These are phyloP conservation scores for Gaeumannomyces tritici DNA, from an alignment of 2,329 filamentous ascomycete genomes.

Conservation along the genomic window DNA sequence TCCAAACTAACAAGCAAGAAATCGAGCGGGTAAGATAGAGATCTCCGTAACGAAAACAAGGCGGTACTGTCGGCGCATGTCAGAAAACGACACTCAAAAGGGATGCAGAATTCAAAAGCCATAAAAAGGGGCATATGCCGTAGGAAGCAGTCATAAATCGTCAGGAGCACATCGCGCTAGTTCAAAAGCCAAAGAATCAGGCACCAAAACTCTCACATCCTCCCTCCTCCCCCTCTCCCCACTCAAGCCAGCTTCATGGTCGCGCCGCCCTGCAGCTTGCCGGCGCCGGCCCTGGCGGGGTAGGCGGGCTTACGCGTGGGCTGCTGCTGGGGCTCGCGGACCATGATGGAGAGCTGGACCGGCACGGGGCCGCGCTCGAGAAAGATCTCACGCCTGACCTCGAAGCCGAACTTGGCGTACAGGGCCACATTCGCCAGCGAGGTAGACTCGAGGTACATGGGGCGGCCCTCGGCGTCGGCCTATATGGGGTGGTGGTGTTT, in stretches of 20 bases:
- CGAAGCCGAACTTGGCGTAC: slow-evolving; percentile 69
- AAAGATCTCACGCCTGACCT: slow-evolving; percentile 51
- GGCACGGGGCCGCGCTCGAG: slow-evolving; percentile 48
- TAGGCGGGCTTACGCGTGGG: not conserved
- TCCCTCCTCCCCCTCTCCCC: not conserved
- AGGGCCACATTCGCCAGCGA: slow-evolving; percentile 58
- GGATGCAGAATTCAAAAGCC: too few species aligned
- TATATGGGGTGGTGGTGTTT: slow-evolving; percentile 16
- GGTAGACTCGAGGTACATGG: slow-evolving; percentile 73
- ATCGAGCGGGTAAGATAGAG: too few species aligned
- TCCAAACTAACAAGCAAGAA: not conserved
- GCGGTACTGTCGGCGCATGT: not conserved
- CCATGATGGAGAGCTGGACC: slow-evolving; percentile 70
- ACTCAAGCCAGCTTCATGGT: not conserved
- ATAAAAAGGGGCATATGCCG: not conserved
- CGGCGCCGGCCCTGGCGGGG: not conserved
- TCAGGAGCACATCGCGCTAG: too few species aligned
- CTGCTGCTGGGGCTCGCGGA: slow-evolving; percentile 61
- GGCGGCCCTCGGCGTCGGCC: slow-evolving; percentile 58
- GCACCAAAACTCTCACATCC: not conserved
- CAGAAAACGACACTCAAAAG: not conserved
- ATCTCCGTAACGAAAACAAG: too few species aligned
- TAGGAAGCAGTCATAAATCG: not conserved
- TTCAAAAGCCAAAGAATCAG: too few species aligned
- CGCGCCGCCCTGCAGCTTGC: not conserved